Evolutionary conservation across 2,329 filamentous ascomycete species (phyloP), one percentile per base, ranked within the genome.

Genomic region (Cladosporium sp.): DNA sequence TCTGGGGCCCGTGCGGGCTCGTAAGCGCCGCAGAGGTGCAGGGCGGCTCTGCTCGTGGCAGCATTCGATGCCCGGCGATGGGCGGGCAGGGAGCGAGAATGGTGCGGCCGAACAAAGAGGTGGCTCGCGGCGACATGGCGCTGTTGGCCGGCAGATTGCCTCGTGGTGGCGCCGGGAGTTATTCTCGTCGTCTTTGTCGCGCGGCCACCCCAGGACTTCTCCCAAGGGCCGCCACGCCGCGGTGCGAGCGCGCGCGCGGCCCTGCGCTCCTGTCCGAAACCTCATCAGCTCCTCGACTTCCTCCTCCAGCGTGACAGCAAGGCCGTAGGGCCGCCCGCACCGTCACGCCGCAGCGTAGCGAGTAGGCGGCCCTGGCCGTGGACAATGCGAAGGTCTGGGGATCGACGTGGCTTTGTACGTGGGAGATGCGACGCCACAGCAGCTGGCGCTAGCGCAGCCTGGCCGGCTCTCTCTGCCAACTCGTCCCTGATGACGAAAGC

Each of bases 11-110:
- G 52, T 50, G 52, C 45, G 46, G 52, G 28, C 42, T 28, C n/a
- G 46, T 40, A 54, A 44, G 42, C 45, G 52, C 46, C 52, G 52
- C 46, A 38, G 18, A 41, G 41, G 41, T 46, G 42, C 42, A 52
- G 43, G 49, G 49, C 49, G 49, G 49, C 49, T 52, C 43, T 52
- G 58, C 61, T 60, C 60, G 22, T 28, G 22, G 22, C 22, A 28
- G 22, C 22, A 28, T 28, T 28, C 4, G 22, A 28, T 28, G 22
- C 2, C 22, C 22, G 22, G 22, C 5, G 16, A 18, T 18, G 5
- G 22, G 22, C 22, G 22, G 22, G 22, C 22, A 7, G 22, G 22
- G 22, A 28, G 22, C 22, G 22, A 28, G 22, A 28, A 28, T 5
- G 22, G 22, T 28, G 22, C 22, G 50, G 52, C 42, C 48, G 52